Conservation (phyloP, 768 basidiomycete genomes). For the Tricholoma terreum region DNA sequence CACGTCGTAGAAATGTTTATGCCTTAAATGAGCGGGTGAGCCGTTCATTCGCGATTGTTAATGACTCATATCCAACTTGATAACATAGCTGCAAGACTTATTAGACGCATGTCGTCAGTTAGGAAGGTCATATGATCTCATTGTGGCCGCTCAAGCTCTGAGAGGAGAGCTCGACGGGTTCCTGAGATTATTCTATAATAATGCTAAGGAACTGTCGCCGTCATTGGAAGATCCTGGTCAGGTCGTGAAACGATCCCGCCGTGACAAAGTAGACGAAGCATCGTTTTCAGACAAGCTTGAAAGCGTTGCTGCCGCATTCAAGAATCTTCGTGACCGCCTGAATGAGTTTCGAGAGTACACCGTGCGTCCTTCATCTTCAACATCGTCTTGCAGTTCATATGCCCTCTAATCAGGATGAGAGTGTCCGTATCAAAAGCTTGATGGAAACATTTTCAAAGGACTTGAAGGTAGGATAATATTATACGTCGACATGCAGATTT, state of each 20-base stretch:
- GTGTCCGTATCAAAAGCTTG: slow-evolving; percentile 1
- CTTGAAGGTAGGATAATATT: slow-evolving; percentile 1
- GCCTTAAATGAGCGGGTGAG: not conserved
- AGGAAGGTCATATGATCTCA: too few species aligned
- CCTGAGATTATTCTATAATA: slow-evolving; percentile 3
- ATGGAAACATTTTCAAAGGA: slow-evolving; percentile 3
- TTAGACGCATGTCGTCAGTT: slow-evolving; percentile 10
- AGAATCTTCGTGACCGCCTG: too few species aligned
- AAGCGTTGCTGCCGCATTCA: too few species aligned
- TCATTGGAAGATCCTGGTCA: too few species aligned
- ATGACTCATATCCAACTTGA: not conserved
- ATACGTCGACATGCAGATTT: too few species aligned
- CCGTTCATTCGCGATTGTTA: not conserved
- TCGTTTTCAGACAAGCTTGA: slow-evolving; percentile 1
- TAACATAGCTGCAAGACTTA: too few species aligned
- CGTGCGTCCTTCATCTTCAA: too few species aligned
- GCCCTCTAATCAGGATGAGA: slow-evolving; percentile 11
- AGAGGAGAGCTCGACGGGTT: not conserved
- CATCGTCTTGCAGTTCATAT: too few species aligned
- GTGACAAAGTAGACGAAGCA: not conserved
- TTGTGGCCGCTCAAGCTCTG: slow-evolving; percentile 2
- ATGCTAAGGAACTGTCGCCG: not conserved
- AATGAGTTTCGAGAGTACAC: slow-evolving; percentile 9
- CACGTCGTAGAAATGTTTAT: not conserved
- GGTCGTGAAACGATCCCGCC: too few species aligned